These are phyloP conservation scores for Aspergillus spinulosporus DNA, from an alignment of 2,329 filamentous ascomycete species.

Conservation along the genomic window DNA sequence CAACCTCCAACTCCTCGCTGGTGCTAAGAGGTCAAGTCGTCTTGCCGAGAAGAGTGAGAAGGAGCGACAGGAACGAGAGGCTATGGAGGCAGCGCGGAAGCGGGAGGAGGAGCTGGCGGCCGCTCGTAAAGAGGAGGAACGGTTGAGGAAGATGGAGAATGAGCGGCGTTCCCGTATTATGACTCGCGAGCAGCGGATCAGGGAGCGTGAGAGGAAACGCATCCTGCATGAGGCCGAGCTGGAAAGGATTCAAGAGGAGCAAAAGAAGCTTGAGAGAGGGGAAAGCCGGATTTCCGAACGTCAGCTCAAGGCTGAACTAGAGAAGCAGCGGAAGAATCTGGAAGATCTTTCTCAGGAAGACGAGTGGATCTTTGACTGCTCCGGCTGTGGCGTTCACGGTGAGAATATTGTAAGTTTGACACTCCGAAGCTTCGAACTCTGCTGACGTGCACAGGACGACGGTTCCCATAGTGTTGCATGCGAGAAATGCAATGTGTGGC, in stretches of 20 bases:
- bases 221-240: constrained; percentile 83
- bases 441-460: constrained; percentile 64
- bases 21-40: constrained; percentile 88
- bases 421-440: background rate
- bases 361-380: constrained; percentile 92
- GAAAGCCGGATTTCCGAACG: constrained; percentile 71
- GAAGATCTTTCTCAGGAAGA: constrained; percentile 73
- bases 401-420: constrained; percentile 63
- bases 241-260: constrained; percentile 73
- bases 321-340: constrained; percentile 74
- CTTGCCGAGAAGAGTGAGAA: constrained; percentile 79
- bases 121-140: constrained; percentile 60
- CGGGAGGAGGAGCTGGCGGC: constrained; percentile 64
- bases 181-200: constrained; percentile 81
- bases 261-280: constrained; percentile 58
- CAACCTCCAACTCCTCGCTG: constrained; percentile 82
- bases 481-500: constrained; percentile 93
- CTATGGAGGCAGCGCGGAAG: constrained; percentile 68
- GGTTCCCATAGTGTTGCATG: constrained; percentile 92
- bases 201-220: constrained; percentile 80
- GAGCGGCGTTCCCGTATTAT: constrained; percentile 77
- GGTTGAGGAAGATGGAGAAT: constrained; percentile 64
- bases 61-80: constrained; percentile 71
- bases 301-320: constrained; percentile 77
- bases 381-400: constrained; percentile 81